Base-by-base conservation (phyloP, 257 asterid genomes). In the Ocimum tenuiflorum region DNA sequence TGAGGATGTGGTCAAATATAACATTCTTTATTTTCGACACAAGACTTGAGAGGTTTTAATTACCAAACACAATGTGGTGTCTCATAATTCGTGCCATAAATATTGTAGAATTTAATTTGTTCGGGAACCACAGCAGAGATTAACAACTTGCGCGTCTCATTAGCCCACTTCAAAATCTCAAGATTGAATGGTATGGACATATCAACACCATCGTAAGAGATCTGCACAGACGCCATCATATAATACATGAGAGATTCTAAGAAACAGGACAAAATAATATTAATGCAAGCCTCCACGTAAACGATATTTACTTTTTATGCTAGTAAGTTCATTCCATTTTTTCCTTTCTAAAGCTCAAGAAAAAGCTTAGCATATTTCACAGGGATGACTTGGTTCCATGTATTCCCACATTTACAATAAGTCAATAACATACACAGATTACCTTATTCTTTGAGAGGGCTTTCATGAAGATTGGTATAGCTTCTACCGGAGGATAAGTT, bases 41-140 rank as follows among this genome's bases (percentile, higher is more conserved):
- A 43, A 76, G 24, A 58, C 49, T 6, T 19, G 23, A 47, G 17
- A 51, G 54, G 69, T 54, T 55, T 31, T 17, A 20, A 18, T 36
- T 86, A 89, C 99, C 97, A 86, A 68, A 92, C 95, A 80, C 87
- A 81, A 67, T 92, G 97, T 65, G 96, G 96, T 3, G 99, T 92
- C 71, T 80, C 78, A 62, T 73, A 42, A 70, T 72, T 78, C 51
- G 96, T 89, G 78, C 96, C 99, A 19, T 92, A 92, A 48, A 92
- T 86, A 73, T 92, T 92, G 86, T 87, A 92, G 81, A 92, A 92
- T 74, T 86, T 89, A 57, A 89, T 79, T 33, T 75, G 74, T 27
- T 65, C 24, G n/a, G 99, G 99, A 69, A 89, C 71, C 82, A 76
- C 74, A 17, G 96, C 95, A 27, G 79, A 55, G 79, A 81, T 65